Evolutionary conservation across 257 asterid species (phyloP).

Genomic region (Solanum lignicaule): DNA sequence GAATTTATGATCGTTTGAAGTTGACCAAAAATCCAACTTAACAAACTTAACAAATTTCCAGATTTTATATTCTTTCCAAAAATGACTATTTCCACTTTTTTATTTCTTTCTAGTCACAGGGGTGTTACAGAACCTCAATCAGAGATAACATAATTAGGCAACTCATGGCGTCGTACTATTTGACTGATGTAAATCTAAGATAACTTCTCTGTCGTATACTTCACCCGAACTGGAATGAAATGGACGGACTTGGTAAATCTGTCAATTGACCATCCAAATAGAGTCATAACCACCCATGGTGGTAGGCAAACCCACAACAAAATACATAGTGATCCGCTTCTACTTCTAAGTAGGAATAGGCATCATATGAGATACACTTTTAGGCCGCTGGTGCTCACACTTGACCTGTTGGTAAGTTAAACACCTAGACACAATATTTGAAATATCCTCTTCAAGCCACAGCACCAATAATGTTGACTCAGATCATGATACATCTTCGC

Average conservation of each 20-base stretch:
- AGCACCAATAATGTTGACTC: too few relatives aligned
- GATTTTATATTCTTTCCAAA: too few relatives aligned
- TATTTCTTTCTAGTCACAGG: too few relatives aligned
- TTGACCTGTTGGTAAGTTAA: too few relatives aligned
- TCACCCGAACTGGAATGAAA: neutral
- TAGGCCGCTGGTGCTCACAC: neutral
- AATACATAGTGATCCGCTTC: neutral
- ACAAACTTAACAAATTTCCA: too few relatives aligned
- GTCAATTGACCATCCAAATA: neutral
- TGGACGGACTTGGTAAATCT: neutral
- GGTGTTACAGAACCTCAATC: too few relatives aligned
- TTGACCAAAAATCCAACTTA: too few relatives aligned
- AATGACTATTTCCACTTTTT: too few relatives aligned
- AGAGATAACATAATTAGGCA: neutral
- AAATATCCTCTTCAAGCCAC: too few relatives aligned
- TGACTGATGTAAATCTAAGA: neutral
- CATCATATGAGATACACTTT: neutral
- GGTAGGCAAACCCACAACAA: neutral
- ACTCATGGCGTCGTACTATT: too few relatives aligned
- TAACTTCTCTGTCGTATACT: neutral
- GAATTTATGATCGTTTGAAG: too few relatives aligned
- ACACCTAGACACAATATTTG: neutral
- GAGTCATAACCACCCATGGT: neutral
- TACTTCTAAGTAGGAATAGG: neutral
- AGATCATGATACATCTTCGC: too few relatives aligned